A percentile compares a stretch with the other conserved stretches of the same genome.
phyloP scores from a whole-genome alignment of 2,329 filamentous ascomycete genomes.

The Aspergillus fumigatiaffinis region DNA sequence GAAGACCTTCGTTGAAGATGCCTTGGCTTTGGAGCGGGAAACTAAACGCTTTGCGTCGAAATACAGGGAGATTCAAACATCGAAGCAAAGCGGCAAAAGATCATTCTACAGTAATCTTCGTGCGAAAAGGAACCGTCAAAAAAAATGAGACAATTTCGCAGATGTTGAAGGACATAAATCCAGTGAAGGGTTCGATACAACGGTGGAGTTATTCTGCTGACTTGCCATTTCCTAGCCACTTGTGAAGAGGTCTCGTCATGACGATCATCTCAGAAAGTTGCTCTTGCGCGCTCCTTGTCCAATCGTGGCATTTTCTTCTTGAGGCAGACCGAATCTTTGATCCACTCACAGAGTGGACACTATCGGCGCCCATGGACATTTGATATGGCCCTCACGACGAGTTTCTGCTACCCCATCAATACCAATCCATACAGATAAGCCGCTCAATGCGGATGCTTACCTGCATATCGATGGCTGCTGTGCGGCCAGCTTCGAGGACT shows the following conservation, averaged over 20 bases:
- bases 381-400: slow-evolving; percentile 33
- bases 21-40: slow-evolving; percentile 64
- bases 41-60: slow-evolving; percentile 77
- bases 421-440: background rate
- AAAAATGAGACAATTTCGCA: slow-evolving; percentile 17
- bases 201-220: background rate
- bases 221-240: background rate
- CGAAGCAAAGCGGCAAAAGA: slow-evolving; percentile 85
- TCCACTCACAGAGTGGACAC: background rate
- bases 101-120: slow-evolving; percentile 79
- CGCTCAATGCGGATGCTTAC: slow-evolving; percentile 28
- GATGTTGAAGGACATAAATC: background rate
- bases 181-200: background rate
- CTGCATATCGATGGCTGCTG: slow-evolving; percentile 62
- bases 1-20: slow-evolving; percentile 79
- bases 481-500: slow-evolving; percentile 58
- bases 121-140: slow-evolving; percentile 45
- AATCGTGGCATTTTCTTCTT: background rate
- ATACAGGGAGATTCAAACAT: slow-evolving; percentile 77
- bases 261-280: background rate
- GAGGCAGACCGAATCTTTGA: no score
- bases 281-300: background rate
- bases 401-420: slow-evolving; percentile 28
- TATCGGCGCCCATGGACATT: slow-evolving; percentile 23
- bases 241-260: background rate